Conservation (phyloP, 352 stramenopile genomes). For the Thalassiosira ordinaria region DNA sequence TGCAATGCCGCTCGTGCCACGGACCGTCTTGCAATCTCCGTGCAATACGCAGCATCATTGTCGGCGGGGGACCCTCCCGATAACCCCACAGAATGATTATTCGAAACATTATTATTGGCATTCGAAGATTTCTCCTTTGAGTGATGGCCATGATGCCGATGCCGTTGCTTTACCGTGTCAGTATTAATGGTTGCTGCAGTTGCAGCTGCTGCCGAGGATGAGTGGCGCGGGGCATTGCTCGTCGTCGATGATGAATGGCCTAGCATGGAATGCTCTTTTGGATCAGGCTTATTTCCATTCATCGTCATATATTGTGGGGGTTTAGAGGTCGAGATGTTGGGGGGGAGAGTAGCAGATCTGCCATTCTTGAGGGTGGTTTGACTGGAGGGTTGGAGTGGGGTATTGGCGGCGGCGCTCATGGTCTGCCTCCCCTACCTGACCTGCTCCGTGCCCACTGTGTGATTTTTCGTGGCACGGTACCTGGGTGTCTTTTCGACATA, state of each 20-base stretch:
- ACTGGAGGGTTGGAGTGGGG: too few relatives aligned
- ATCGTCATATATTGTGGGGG: constrained; percentile 5
- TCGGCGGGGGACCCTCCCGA: constrained; percentile 30
- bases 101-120: neutral
- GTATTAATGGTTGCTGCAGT: neutral
- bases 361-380: neutral
- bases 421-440: too few relatives aligned
- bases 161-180: constrained; percentile 6
- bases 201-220: neutral
- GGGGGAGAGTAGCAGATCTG: neutral
- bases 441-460: too few relatives aligned
- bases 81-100: neutral
- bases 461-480: too few relatives aligned
- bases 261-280: neutral
- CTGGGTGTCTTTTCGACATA: too few relatives aligned
- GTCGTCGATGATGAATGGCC: neutral
- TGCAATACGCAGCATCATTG: constrained; percentile 39
- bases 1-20: constrained; percentile 78
- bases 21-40: constrained; percentile 62
- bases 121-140: neutral
- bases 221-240: neutral
- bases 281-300: constrained; percentile 4
- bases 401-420: too few relatives aligned
- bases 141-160: neutral
- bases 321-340: neutral